Conservation (phyloP, 331 rosid genomes). For the Ulmus americana region DNA sequence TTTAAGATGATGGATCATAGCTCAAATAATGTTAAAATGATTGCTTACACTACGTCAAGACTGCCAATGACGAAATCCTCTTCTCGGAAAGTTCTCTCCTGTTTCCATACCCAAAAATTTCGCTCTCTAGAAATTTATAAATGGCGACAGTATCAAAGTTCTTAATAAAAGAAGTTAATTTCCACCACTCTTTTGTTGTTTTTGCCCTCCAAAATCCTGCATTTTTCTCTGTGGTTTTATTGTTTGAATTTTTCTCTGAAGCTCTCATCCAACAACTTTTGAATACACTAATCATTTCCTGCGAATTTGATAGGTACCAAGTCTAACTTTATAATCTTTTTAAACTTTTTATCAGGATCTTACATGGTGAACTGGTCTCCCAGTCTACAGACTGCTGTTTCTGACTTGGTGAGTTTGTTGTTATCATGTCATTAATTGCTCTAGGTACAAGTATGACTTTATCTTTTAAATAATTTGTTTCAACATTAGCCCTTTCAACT, state of each 20-base stretch:
- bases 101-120: too few relatives aligned
- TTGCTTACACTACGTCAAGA: too few relatives aligned
- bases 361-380: conserved; percentile 99
- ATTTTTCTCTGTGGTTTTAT: neutral
- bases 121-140: too few relatives aligned
- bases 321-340: neutral
- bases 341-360: conserved; percentile 45
- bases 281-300: neutral
- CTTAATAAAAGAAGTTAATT: too few relatives aligned
- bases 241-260: neutral
- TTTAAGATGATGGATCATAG: too few relatives aligned
- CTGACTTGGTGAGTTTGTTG: conserved; percentile 67
- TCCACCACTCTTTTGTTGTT: too few relatives aligned
- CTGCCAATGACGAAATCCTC: too few relatives aligned
- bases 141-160: too few relatives aligned
- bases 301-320: too few relatives aligned
- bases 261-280: neutral
- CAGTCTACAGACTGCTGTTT: conserved; percentile 86
- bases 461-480: conserved; percentile 14
- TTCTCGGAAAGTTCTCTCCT: too few relatives aligned
- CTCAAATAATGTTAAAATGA: too few relatives aligned
- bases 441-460: neutral
- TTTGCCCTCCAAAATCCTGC: too few relatives aligned
- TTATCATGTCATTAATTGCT: neutral
- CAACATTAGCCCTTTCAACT: conserved; percentile 24